Percentiles rank a stretch among this genome's conserved stretches.
Conservation (phyloP, 2,329 filamentous ascomycete genomes). For the Blastomyces silverae region DNA sequence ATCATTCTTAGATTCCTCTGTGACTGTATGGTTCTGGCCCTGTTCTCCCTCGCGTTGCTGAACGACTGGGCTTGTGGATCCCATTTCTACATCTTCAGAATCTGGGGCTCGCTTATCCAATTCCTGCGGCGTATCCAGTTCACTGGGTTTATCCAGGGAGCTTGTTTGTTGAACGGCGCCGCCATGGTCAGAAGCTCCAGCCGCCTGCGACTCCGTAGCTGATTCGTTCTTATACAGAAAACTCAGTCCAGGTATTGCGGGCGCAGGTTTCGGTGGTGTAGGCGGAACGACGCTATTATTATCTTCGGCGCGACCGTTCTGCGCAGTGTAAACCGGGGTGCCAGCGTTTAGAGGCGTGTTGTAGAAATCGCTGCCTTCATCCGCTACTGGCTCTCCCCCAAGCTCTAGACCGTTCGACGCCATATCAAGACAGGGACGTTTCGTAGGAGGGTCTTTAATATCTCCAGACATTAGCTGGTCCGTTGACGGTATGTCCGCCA, state of each 20-base stretch:
- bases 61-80: background rate
- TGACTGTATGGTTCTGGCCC: background rate
- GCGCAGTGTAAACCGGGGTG: constrained; percentile 25
- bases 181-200: constrained; percentile 6
- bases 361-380: constrained; percentile 40
- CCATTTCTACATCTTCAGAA: constrained; percentile 11
- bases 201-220: background rate
- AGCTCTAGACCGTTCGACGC: constrained; percentile 25
- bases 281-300: constrained; percentile 15
- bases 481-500: constrained; percentile 14
- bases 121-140: background rate
- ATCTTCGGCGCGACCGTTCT: constrained; percentile 15
- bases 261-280: constrained; percentile 21
- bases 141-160: background rate
- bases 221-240: constrained; percentile 23
- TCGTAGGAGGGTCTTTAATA: constrained; percentile 21
- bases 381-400: constrained; percentile 24
- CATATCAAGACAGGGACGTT: constrained; percentile 28
- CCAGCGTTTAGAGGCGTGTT: constrained; percentile 33
- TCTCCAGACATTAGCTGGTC: background rate
- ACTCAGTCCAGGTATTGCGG: constrained; percentile 35
- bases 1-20: background rate
- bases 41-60: background rate
- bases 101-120: constrained; percentile 16
- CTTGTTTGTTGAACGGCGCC: background rate